phyloP scores from a whole-genome alignment of 345 rosid genomes.

The Populus nigra region DNA sequence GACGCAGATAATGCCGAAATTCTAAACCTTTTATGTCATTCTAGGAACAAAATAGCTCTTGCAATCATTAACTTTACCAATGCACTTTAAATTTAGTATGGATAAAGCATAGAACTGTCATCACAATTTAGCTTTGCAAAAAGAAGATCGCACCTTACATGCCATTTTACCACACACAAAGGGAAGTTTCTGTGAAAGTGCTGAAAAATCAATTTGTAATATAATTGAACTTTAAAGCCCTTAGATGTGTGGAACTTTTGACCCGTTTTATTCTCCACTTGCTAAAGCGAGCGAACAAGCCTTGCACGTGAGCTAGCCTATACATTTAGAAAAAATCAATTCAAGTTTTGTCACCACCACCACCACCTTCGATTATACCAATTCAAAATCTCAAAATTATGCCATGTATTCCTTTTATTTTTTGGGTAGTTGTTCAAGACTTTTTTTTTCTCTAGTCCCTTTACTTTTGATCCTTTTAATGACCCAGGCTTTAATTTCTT shows the following conservation, averaged over 20 bases:
- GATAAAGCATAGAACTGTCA: slow-evolving; percentile 11
- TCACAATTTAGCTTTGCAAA: slow-evolving; percentile 24
- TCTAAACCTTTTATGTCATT: slow-evolving; percentile 16
- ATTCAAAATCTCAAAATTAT: too few species aligned
- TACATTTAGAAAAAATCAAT: not conserved
- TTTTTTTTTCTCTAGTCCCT: not conserved
- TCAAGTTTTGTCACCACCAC: not conserved
- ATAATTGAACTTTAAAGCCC: not conserved
- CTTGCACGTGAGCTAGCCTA: not conserved
- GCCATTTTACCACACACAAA: not conserved
- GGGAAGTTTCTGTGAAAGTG: slow-evolving; percentile 29
- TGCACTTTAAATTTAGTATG: slow-evolving; percentile 24
- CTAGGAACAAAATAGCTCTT: slow-evolving; percentile 4
- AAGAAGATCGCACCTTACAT: slow-evolving; percentile 20
- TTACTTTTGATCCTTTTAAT: not conserved
- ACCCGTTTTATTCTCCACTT: not conserved
- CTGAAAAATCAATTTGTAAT: not conserved
- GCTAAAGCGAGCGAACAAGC: not conserved
- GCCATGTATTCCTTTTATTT: too few species aligned
- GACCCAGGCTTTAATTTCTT: not conserved
- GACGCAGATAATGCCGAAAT: slow-evolving; percentile 23
- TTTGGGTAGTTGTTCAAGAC: too few species aligned
- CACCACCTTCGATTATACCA: too few species aligned
- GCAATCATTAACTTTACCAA: slow-evolving; percentile 32
- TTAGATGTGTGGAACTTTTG: not conserved